Percentiles rank a stretch among this genome's conserved stretches.
Evolutionary conservation across 2,329 filamentous ascomycete genomes (phyloP).

Genomic region (Teratosphaeria viscida): DNA sequence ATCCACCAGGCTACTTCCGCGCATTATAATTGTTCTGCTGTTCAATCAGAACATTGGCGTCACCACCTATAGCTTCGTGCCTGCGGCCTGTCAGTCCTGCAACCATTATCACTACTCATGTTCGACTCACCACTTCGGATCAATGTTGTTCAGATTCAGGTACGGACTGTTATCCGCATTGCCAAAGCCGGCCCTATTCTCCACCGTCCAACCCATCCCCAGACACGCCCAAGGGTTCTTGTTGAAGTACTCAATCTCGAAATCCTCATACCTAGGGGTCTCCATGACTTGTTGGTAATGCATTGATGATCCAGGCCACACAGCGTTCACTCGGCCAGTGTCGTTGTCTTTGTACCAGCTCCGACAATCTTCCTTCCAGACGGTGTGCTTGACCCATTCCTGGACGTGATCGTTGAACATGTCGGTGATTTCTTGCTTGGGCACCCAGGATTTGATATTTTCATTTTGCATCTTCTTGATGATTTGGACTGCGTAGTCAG

Average conservation of each 20-base stretch:
- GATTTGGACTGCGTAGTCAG: slow-evolving; percentile 31
- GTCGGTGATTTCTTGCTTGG: slow-evolving; percentile 32
- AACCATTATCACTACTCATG: not conserved
- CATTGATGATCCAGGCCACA: slow-evolving; percentile 42
- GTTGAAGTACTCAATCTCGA: slow-evolving; percentile 30
- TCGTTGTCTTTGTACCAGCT: slow-evolving; percentile 39
- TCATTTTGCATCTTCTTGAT: slow-evolving; percentile 38
- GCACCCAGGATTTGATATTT: slow-evolving; percentile 32
- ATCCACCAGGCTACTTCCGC: not conserved
- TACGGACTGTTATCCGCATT: slow-evolving; percentile 29
- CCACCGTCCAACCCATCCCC: slow-evolving; percentile 31
- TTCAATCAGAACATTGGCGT: not conserved
- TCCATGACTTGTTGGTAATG: slow-evolving; percentile 36
- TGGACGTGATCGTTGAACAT: slow-evolving; percentile 33
- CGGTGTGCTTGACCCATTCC: slow-evolving; percentile 39
- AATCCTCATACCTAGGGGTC: slow-evolving; percentile 34
- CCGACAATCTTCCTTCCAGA: slow-evolving; percentile 38
- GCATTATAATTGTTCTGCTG: not conserved
- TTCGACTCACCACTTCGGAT: not conserved
- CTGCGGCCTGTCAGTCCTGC: not conserved
- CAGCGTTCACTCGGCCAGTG: slow-evolving; percentile 36
- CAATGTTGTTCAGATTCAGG: slow-evolving; percentile 25
- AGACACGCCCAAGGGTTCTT: slow-evolving; percentile 34
- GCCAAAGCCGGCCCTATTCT: slow-evolving; percentile 14
- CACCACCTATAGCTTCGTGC: not conserved